A percentile compares a stretch with the other conserved stretches of the same genome.
phyloP scores from a whole-genome alignment of 768 basidiomycete species.

The Leucosporidium yakuticum region DNA sequence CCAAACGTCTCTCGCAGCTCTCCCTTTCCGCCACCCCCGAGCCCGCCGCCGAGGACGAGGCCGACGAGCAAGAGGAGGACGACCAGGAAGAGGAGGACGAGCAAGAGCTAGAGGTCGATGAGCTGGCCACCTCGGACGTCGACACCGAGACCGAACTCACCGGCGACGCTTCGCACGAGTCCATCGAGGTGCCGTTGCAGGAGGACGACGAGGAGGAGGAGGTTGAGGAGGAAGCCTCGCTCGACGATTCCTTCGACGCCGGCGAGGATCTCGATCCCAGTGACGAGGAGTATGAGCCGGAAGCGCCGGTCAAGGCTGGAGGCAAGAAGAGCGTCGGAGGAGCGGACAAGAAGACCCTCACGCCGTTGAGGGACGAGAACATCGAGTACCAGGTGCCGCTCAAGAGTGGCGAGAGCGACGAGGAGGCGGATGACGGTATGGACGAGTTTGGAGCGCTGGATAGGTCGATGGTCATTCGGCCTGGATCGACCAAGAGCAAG shows the following conservation, averaged over 20 bases:
- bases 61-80: neutral
- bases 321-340: neutral
- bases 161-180: neutral
- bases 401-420: neutral
- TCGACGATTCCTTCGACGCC: neutral
- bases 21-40: neutral
- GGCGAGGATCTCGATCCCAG: neutral
- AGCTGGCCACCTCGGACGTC: neutral
- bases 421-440: slow-evolving; percentile 7
- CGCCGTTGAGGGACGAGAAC: neutral
- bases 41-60: neutral
- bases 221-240: neutral
- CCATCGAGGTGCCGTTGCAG: too few relatives aligned
- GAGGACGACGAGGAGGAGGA: neutral
- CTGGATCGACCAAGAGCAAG: slow-evolving; percentile 10
- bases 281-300: slow-evolving; percentile 1
- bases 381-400: slow-evolving; percentile 4
- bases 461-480: slow-evolving; percentile 20
- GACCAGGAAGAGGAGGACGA: neutral
- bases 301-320: slow-evolving; percentile 1
- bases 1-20: neutral
- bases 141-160: too few relatives aligned
- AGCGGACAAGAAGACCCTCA: slow-evolving; percentile 8
- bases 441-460: slow-evolving; percentile 15
- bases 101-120: neutral